Evolutionary conservation across 1,139 yeast genomes (phyloP), one percentile per base, ranked within the genome.

Genomic region (Hyphopichia burtonii): DNA sequence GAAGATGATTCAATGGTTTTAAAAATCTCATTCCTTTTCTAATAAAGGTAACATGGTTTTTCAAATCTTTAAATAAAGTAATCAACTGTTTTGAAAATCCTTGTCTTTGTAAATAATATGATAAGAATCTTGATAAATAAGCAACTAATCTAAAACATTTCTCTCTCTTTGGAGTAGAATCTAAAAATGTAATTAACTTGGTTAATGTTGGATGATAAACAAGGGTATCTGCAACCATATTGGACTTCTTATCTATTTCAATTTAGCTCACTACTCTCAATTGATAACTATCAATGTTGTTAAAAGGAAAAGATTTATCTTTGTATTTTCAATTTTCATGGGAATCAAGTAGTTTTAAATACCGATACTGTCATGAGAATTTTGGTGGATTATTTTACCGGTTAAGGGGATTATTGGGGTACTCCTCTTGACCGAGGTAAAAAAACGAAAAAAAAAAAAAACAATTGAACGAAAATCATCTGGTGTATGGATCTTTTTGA

Each of bases 21-120:
- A 90, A 80, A 59, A 85, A 83, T 56, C 98, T 78, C 75, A 91
- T 70, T 17, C 91, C 83, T 69, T 91, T 91, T 62, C 98, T 82
- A 46, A 89, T 76, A 50, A 86, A 70, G 15, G 88, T 81, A 31
- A 84, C 73, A 49, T 83, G 82, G 39, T 63, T 61, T 61, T 82
- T 83, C 44, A 86, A 59, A 18, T 71, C 68, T 50, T 71, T 71
- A 65, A 82, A 76, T 44, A 75, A 60, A 45, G 67, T 70, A 36
- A 83, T 76, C 17, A 78, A 58, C 39, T 75, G 74, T 40, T 70
- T 64, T 17, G 80, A 57, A 56, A 71, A 80, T 19, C 90, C 90
- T 53, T 79, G 74, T 54, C 83, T 80, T 43, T 73, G 74, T 37
- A 82, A 76, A 59, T 82, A 80, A 63, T 68, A 85, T 11, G 86